phyloP scores from a whole-genome alignment of 305 asterid species.

The Rubia peregrina region DNA sequence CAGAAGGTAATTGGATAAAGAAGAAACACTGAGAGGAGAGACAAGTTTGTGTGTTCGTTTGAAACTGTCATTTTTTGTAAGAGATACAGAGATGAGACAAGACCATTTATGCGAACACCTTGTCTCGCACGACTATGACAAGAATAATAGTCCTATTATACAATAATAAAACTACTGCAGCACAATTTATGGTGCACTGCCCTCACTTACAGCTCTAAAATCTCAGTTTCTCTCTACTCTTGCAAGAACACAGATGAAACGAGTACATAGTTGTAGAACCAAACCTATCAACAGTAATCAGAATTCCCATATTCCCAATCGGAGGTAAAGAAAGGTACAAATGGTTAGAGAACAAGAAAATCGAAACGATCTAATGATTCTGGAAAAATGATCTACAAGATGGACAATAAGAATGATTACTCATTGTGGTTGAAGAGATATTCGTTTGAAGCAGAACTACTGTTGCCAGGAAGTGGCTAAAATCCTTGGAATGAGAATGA shows the following conservation, averaged over 20 bases:
- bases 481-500: slow-evolving; percentile 87
- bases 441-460: neutral
- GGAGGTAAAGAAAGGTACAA: neutral
- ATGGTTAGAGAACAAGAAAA: neutral
- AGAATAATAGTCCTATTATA: neutral
- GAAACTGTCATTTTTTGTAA: neutral
- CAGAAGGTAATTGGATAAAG: neutral
- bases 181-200: neutral
- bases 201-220: neutral
- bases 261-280: neutral
- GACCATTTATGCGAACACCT: neutral
- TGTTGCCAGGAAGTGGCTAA: slow-evolving; percentile 23
- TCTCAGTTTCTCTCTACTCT: neutral
- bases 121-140: neutral
- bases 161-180: neutral
- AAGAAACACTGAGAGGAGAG: neutral
- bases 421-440: slow-evolving; percentile 1
- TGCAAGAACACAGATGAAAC: neutral
- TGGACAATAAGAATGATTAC: slow-evolving; percentile 8
- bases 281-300: neutral
- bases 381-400: neutral
- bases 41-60: neutral
- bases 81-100: neutral
- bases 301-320: neutral
- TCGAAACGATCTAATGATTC: neutral